Base-by-base conservation (phyloP, 208 protist genomes). In the Wallacemonas sp. region DNA sequence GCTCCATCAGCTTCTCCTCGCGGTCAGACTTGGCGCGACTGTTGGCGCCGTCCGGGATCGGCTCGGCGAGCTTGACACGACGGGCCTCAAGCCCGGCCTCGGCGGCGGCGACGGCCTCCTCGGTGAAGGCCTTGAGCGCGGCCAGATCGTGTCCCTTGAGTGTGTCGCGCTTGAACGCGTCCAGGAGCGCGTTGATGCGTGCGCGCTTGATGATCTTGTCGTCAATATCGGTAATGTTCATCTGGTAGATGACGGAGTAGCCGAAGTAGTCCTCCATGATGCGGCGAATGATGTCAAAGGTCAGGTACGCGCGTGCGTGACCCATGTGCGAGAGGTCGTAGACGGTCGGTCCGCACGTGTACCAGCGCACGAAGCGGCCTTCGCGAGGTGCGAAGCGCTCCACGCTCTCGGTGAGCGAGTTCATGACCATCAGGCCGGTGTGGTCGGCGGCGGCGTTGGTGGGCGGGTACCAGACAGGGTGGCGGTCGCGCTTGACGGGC, bases 211-310 rank as follows among this genome's bases (percentile, higher is more conserved):
- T 98, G 63, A 99, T 99, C 69, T 99, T 99, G 82, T 99, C 98
- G 67, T 99, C 98, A 68, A 99, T 97, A 72, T 99, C 98, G 16
- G 98, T 99, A 49, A 99, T 98, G 77, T 99, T 99, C 94, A 99
- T 98, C 65, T 94, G 88, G 52, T 94, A 97, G 7, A 84, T 28
- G 0, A 99, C 81, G 11, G 90, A 67, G 67, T 97, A 98, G 20
- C 83, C 73, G 72, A 99, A 99, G 81, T 99, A 99, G 48, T 99
- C 85, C 57, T 93, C 81, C 81, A 99, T 87, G 29, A 99, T 97
- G 45, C 98, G 86, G 39, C 98, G 85, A 25, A 99, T 69, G 67
- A 99, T 98, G 73, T 99, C 98, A 71, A 99, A 98, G 29, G 86
- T 97, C 33, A 99, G 73, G 74, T 99, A 99, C n/a, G 95, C 95